Percentiles rank a stretch among this genome's conserved stretches.
phyloP scores from a whole-genome alignment of 345 rosid genomes.

The Raphanus raphanistrum region DNA sequence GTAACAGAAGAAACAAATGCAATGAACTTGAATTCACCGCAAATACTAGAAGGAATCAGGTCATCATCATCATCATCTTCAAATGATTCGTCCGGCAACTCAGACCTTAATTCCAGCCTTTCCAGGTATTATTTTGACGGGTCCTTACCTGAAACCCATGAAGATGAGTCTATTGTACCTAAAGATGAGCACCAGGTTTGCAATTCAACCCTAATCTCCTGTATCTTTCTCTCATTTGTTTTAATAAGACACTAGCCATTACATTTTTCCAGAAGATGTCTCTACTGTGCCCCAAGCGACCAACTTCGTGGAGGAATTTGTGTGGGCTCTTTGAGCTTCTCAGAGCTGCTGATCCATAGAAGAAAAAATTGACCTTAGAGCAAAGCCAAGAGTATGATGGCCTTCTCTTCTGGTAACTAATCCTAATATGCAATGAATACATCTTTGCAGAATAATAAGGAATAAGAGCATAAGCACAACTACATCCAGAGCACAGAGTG shows the following conservation, averaged over 20 bases:
- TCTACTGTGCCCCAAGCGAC: constrained; percentile 20
- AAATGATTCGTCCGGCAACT: constrained; percentile 40
- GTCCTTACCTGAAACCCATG: constrained; percentile 33
- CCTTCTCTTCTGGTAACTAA: background rate
- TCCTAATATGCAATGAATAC: background rate
- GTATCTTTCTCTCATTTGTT: no score
- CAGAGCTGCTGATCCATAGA: constrained; percentile 19
- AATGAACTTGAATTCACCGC: background rate
- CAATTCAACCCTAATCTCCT: no score
- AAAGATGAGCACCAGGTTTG: constrained; percentile 35
- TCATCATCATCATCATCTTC: background rate
- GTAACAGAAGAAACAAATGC: constrained; percentile 4
- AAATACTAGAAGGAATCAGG: no score
- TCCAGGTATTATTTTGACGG: constrained; percentile 36
- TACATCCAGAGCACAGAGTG: background rate
- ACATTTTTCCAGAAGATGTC: constrained; percentile 17
- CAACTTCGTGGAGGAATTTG: constrained; percentile 62
- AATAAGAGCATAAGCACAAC: constrained; percentile 4
- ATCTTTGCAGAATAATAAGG: background rate
- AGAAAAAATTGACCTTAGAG: background rate
- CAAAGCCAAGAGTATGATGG: background rate
- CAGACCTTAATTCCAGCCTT: constrained; percentile 19
- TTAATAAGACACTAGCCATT: background rate
- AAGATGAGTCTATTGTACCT: constrained; percentile 35
- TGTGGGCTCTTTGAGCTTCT: constrained; percentile 71